Evolutionary conservation across 306 rosid genomes (phyloP).

Genomic region (Carpinus fangiana): DNA sequence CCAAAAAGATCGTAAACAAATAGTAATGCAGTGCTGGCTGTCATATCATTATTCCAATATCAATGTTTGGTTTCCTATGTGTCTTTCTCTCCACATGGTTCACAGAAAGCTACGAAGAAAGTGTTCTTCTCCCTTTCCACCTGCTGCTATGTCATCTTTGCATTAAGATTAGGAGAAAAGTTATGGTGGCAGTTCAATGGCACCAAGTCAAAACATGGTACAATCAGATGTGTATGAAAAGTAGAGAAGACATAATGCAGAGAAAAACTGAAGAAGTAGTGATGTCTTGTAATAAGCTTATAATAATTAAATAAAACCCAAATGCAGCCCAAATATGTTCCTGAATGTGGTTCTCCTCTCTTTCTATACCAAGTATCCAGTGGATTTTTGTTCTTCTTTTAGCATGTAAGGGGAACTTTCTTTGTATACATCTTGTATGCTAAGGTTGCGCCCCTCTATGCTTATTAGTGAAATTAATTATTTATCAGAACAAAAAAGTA

Average conservation of each 20-base stretch:
- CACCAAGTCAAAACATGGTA: not conserved
- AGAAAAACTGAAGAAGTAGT: not conserved
- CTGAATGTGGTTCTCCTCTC: not conserved
- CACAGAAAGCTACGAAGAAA: too few species aligned
- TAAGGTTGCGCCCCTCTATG: too few species aligned
- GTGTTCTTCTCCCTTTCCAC: too few species aligned
- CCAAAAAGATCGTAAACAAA: too few species aligned
- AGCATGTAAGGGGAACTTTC: too few species aligned
- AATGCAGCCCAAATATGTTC: not conserved
- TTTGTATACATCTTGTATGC: too few species aligned
- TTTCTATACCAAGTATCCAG: not conserved
- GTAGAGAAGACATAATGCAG: not conserved
- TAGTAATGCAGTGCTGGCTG: too few species aligned
- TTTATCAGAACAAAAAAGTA: too few species aligned
- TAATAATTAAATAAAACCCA: not conserved
- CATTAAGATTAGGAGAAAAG: not conserved
- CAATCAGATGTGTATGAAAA: not conserved
- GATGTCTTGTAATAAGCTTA: not conserved
- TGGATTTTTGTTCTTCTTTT: not conserved
- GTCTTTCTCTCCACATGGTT: too few species aligned
- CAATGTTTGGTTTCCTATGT: too few species aligned
- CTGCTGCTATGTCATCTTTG: not conserved
- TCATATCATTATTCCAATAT: too few species aligned
- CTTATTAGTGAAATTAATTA: too few species aligned
- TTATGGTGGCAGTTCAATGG: not conserved